These are phyloP conservation scores for Phallus indusiatus DNA, from an alignment of 768 basidiomycete genomes.

Conservation along the genomic window DNA sequence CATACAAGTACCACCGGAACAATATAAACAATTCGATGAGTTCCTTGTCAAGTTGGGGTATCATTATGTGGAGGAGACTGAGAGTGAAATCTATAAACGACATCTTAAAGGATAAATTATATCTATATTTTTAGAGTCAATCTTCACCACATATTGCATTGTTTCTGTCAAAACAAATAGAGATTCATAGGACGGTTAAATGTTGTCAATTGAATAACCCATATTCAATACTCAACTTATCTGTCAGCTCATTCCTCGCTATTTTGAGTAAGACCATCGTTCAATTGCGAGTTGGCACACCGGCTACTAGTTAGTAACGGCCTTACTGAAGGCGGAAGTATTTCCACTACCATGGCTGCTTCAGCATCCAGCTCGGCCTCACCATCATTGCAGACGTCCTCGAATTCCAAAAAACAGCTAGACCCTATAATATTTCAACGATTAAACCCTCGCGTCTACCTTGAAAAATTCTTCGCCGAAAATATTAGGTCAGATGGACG, in stretches of 20 bases:
- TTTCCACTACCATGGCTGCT: background rate
- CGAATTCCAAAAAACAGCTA: background rate
- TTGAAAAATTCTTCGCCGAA: slow-evolving; percentile 77
- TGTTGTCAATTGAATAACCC: too few relatives aligned
- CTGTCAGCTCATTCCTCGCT: too few relatives aligned
- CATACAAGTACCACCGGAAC: slow-evolving; percentile 75
- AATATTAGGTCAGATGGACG: slow-evolving; percentile 79
- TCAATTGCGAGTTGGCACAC: too few relatives aligned
- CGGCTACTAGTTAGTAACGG: too few relatives aligned
- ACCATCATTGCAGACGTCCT: background rate
- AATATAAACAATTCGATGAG: slow-evolving; percentile 55
- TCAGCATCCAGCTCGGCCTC: background rate
- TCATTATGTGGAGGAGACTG: slow-evolving; percentile 85
- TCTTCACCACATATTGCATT: background rate
- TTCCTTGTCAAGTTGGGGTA: slow-evolving; percentile 80
- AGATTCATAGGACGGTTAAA: background rate
- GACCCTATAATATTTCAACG: slow-evolving; percentile 50
- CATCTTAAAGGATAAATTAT: slow-evolving; percentile 39
- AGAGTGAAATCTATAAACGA: slow-evolving; percentile 74
- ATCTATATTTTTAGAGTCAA: too few relatives aligned
- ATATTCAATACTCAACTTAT: too few relatives aligned
- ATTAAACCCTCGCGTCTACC: slow-evolving; percentile 80
- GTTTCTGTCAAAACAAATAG: background rate
- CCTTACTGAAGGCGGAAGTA: background rate
- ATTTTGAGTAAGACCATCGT: too few relatives aligned